Evolutionary conservation across 2,329 filamentous ascomycete species (phyloP).

Genomic region (Sclerotinia glacialis): DNA sequence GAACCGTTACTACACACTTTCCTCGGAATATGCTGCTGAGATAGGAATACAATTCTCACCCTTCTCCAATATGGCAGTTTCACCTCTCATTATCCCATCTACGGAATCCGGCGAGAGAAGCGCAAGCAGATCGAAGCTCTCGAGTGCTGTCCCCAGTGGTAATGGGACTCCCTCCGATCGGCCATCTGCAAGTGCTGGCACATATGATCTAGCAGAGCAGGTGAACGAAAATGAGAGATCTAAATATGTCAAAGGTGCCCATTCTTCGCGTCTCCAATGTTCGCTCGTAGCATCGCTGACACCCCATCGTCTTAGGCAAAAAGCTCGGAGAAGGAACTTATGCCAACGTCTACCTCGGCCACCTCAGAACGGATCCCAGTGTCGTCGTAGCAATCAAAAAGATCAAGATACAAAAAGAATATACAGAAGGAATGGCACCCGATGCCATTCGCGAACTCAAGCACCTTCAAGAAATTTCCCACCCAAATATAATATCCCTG

Average conservation of each 20-base stretch:
- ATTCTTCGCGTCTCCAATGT: constrained; percentile 21
- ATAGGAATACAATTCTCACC: not conserved
- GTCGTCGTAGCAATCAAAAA: constrained; percentile 88
- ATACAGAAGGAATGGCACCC: constrained; percentile 86
- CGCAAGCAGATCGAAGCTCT: constrained; percentile 23
- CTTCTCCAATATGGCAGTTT: constrained; percentile 26
- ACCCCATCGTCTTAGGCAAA: constrained; percentile 55
- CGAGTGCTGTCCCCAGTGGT: constrained; percentile 16
- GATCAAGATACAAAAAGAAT: constrained; percentile 83
- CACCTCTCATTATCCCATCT: constrained; percentile 26
- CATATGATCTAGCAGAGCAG: constrained; percentile 69
- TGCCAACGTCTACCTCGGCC: constrained; percentile 88
- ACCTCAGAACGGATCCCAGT: constrained; percentile 68
- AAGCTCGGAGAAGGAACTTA: constrained; percentile 97
- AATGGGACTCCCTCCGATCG: constrained; percentile 28
- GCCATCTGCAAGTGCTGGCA: constrained; percentile 24
- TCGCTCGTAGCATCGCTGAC: constrained; percentile 6
- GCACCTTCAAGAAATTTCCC: constrained; percentile 87
- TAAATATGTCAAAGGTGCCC: constrained; percentile 81
- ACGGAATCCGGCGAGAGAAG: constrained; percentile 17
- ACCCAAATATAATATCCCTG: constrained; percentile 93
- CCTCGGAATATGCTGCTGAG: constrained; percentile 1
- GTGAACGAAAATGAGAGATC: constrained; percentile 77
- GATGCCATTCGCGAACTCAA: constrained; percentile 96
- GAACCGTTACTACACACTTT: not conserved